phyloP scores from a whole-genome alignment of 2,329 filamentous ascomycete genomes.

The Colletotrichum sp. region DNA sequence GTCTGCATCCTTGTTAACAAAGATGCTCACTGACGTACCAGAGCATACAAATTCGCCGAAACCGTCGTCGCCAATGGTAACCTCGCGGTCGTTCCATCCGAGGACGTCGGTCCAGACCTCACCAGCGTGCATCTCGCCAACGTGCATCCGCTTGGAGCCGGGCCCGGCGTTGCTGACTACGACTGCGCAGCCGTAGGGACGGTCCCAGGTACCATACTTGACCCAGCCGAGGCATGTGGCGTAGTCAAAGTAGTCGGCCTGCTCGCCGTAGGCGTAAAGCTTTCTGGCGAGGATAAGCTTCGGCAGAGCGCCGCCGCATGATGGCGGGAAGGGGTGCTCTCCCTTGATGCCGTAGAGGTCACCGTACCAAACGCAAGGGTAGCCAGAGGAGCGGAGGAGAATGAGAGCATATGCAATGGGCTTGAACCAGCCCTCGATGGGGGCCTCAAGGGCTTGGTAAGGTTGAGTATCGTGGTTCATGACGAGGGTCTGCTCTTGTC shows the following conservation, averaged over 20 bases:
- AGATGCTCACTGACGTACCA: conserved; percentile 61
- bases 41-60: conserved; percentile 63
- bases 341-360: conserved; percentile 68
- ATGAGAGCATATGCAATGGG: conserved; percentile 74
- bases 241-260: conserved; percentile 67
- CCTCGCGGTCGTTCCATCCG: conserved; percentile 57
- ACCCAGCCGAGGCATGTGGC: conserved; percentile 68
- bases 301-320: conserved; percentile 59
- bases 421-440: conserved; percentile 71
- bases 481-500: conserved; percentile 59
- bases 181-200: conserved; percentile 56
- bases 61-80: conserved; percentile 64
- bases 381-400: conserved; percentile 65
- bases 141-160: conserved; percentile 64
- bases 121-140: conserved; percentile 62
- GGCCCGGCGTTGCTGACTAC: conserved; percentile 59
- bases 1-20: conserved; percentile 59
- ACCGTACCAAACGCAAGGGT: conserved; percentile 73
- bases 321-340: conserved; percentile 50
- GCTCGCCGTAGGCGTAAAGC: conserved; percentile 69
- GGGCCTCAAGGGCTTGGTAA: conserved; percentile 49
- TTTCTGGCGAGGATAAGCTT: conserved; percentile 65
- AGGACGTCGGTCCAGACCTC: conserved; percentile 70
- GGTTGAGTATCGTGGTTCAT: conserved; percentile 72
- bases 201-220: conserved; percentile 49